These are phyloP conservation scores for Hypholoma sublateritium DNA, from an alignment of 768 basidiomycete species.

Conservation along the genomic window DNA sequence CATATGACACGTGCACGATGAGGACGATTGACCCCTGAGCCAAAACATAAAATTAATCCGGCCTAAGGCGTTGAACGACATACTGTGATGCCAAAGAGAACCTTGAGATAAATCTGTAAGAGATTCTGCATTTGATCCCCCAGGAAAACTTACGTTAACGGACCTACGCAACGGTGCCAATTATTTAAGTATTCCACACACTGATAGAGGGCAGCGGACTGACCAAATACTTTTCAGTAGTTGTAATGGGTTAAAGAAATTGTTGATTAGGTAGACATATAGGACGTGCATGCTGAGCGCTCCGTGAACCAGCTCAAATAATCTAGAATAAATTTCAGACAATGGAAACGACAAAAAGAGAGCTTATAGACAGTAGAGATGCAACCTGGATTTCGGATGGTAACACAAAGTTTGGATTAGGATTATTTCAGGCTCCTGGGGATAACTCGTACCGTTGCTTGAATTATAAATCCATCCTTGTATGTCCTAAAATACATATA, in stretches of 20 bases:
- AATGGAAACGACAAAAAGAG: not conserved
- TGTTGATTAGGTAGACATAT: conserved; percentile 9
- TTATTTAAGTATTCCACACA: not conserved
- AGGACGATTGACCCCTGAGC: conserved; percentile 8
- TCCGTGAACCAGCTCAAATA: conserved; percentile 10
- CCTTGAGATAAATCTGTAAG: not conserved
- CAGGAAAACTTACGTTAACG: not conserved
- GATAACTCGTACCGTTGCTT: not conserved
- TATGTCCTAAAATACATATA: conserved; percentile 12
- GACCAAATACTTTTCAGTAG: conserved; percentile 9
- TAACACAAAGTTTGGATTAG: too few relatives aligned
- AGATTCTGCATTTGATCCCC: too few relatives aligned
- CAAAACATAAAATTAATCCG: not conserved
- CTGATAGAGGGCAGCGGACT: not conserved
- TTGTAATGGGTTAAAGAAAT: conserved; percentile 8
- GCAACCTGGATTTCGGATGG: not conserved
- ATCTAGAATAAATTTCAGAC: not conserved
- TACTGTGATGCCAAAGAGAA: conserved; percentile 3
- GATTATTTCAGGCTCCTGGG: too few relatives aligned
- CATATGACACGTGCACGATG: conserved; percentile 12
- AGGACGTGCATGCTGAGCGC: conserved; percentile 11
- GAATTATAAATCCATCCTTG: conserved; percentile 3
- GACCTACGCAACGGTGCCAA: not conserved
- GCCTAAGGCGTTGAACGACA: not conserved
- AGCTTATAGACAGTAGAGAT: conserved; percentile 1